Base-by-base conservation (phyloP, 345 rosid genomes). In the Salix udensis region DNA sequence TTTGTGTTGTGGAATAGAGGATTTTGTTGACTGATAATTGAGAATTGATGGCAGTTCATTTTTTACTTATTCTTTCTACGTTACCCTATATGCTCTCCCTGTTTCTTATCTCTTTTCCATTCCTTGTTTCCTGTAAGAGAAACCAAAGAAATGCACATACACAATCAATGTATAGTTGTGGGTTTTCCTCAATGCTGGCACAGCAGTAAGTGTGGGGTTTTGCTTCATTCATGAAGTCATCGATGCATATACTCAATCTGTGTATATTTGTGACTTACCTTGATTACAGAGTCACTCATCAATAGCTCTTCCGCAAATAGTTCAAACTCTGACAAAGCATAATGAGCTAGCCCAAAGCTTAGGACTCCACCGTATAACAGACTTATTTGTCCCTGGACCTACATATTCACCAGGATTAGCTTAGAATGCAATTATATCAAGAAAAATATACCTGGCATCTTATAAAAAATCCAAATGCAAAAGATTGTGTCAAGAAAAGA, bases 381-480 rank as follows among this genome's bases (percentile, higher is more conserved):
- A 80, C 97, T 94, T 76, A 96, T 90, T 81, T 96, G 99, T 68
- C 99, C 99, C 79, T 90, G 97, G 70, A 96, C 99, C 99, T 96
- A 77, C 68, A 86, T 12, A 68, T 42, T 60, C 66, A 77, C 42
- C 71, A 77, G 36, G 52, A 86, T 80, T 46, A 72, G 73, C 71
- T 48, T 34, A 79, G 26, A 62, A n/a, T 31, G 24, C 34, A 55
- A 67, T 67, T 23, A 76, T 24, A 67, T 60, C 15, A 8, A 67
- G 2, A 40, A 21, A 23, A 28, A 14, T 14, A 26, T 11, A 50
- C 21, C 7, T 28, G 21, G 18, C 48, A 42, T 65, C 7, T 40
- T 37, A n/a, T 55, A 21, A 67, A 68, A 39, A 66, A n/a, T 11
- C 15, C 13, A 28, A 19, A 73, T 12, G 14, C 58, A 19, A 36